These are phyloP conservation scores for Neurospora sp. DNA, from an alignment of 495 filamentous ascomycete genomes.

Conservation along the genomic window DNA sequence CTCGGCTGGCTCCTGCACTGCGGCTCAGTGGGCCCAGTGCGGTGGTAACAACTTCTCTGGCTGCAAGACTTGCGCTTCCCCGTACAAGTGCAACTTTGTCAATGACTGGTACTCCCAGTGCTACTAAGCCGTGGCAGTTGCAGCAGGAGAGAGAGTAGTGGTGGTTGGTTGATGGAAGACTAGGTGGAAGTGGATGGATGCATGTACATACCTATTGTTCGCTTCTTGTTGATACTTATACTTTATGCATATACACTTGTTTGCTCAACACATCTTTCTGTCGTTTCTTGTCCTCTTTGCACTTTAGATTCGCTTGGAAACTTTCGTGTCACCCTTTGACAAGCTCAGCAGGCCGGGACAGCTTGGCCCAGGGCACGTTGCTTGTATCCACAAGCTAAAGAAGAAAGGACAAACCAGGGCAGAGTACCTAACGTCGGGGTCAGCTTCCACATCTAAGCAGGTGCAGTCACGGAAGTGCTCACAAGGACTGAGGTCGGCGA, in stretches of 20 bases:
- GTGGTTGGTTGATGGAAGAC: background rate
- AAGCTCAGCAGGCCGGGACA: background rate
- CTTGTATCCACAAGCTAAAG: background rate
- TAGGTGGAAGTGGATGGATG: background rate
- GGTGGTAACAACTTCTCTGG: slow-evolving; percentile 34
- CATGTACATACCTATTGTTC: slow-evolving; percentile 3
- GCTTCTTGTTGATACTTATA: slow-evolving; percentile 12
- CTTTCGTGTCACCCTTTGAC: background rate
- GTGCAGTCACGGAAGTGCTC: background rate
- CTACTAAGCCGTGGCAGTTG: slow-evolving; percentile 9
- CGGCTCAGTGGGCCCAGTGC: slow-evolving; percentile 31
- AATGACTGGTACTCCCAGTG: slow-evolving; percentile 36
- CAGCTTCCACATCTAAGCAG: background rate
- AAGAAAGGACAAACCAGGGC: background rate
- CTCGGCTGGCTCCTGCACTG: slow-evolving; percentile 12
- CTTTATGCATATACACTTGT: background rate
- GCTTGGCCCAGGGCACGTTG: background rate
- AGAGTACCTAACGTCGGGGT: background rate
- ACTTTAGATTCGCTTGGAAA: background rate
- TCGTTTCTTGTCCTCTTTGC: background rate
- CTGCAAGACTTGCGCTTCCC: slow-evolving; percentile 27
- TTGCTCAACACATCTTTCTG: background rate
- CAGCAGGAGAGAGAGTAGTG: background rate
- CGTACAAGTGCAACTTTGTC: slow-evolving; percentile 27
- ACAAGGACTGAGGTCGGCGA: background rate